Evolutionary conservation across 2,329 filamentous ascomycete species (phyloP).

Genomic region (Cercospora zeina): DNA sequence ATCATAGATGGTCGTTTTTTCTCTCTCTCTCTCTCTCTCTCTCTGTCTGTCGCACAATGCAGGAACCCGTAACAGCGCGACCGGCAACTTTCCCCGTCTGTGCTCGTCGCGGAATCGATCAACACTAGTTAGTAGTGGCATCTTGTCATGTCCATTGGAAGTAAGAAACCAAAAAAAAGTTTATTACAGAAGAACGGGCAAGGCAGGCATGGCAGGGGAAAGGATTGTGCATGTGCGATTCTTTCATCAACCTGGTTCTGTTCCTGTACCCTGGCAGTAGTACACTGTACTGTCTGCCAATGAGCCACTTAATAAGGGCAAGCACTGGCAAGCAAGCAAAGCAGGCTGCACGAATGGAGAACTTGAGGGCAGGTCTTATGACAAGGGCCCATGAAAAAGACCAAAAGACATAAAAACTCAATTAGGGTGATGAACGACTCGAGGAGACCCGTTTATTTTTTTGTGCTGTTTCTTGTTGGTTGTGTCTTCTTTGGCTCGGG

Average conservation of each 20-base stretch:
- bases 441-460: neutral
- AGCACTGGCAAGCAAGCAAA: too few species aligned
- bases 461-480: neutral
- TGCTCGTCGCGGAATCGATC: neutral
- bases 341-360: too few species aligned
- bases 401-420: neutral
- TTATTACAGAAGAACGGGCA: too few species aligned
- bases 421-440: neutral
- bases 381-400: neutral
- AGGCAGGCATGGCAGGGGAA: too few species aligned
- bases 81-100: neutral
- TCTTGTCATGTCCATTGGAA: neutral
- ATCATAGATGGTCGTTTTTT: neutral
- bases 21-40: neutral
- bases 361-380: neutral
- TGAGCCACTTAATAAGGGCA: too few species aligned
- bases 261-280: neutral
- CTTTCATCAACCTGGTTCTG: neutral
- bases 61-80: conserved; percentile 5
- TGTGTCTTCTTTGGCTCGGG: neutral
- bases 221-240: neutral
- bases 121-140: too few species aligned
- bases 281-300: neutral
- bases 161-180: too few species aligned
- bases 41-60: neutral